Conservation (phyloP, 768 basidiomycete genomes). For the Termitomyces sp. region DNA sequence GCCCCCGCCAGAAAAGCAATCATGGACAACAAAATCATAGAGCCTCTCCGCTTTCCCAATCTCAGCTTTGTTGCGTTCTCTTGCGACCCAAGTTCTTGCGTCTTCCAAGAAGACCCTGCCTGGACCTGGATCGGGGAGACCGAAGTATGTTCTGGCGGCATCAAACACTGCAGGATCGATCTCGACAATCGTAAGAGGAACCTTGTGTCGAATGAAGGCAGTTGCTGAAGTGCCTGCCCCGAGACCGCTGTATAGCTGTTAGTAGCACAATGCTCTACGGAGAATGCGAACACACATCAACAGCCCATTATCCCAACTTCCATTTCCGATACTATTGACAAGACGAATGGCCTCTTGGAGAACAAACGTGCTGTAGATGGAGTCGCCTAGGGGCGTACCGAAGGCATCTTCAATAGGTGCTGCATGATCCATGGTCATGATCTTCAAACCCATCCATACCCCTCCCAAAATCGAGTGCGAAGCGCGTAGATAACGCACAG, state of each 20-base stretch:
- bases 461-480: slow-evolving; percentile 70
- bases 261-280: slow-evolving; percentile 8
- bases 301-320: slow-evolving; percentile 52
- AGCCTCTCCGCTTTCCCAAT: slow-evolving; percentile 29
- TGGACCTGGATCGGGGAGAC: slow-evolving; percentile 62
- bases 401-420: slow-evolving; percentile 48
- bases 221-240: slow-evolving; percentile 83
- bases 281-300: slow-evolving; percentile 58
- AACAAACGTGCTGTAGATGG: slow-evolving; percentile 81
- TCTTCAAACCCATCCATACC: slow-evolving; percentile 69
- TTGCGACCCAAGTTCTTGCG: slow-evolving; percentile 68
- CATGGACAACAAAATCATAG: slow-evolving; percentile 82
- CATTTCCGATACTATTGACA: slow-evolving; percentile 46
- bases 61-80: slow-evolving; percentile 30
- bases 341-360: slow-evolving; percentile 85
- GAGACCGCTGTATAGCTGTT: slow-evolving; percentile 61
- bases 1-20: slow-evolving; percentile 93
- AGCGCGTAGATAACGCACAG: slow-evolving; percentile 59
- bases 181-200: slow-evolving; percentile 84
- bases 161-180: slow-evolving; percentile 90
- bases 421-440: slow-evolving; percentile 40
- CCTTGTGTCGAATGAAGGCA: slow-evolving; percentile 65
- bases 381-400: slow-evolving; percentile 63
- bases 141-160: slow-evolving; percentile 79
- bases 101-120: slow-evolving; percentile 72